Evolutionary conservation across 108 stramenopile species (phyloP), one percentile per base, ranked within the genome.

Genomic region (Cyclostephanos invisitatus): DNA sequence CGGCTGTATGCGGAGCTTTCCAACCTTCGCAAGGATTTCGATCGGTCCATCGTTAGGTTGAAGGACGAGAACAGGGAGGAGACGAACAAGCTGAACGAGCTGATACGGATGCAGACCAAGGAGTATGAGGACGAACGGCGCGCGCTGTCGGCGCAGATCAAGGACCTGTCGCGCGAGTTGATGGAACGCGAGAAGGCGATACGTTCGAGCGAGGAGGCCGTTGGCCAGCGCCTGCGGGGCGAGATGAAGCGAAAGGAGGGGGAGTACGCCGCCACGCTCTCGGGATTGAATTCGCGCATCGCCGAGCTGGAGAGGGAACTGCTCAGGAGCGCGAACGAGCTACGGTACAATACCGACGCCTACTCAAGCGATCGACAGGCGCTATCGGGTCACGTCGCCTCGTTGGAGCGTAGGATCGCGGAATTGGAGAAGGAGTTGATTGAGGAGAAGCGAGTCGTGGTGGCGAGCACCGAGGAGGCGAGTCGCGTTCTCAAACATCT

Each of bases 361-460:
- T 46, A 67, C 0, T 32, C 56, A 5, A 48, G 48, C 3, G 78
- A 80, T 21, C 67, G 59, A 46, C 46, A 64, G 53, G 64, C 59
- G 29, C 12, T 80, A 27, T 12, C 24, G 21, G 67, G 50, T n/a
- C 71, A 60, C 20, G 73, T 80, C 48, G 67, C 72, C 28, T 5
- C 28, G n/a, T 27, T 80, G 58, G 78, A 80, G 57, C 72, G 64
- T 17, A 71, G 72, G 37, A 72, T 72, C 36, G 20, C 22, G 3
- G 72, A 80, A 32, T 69, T 80, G 72, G 78, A 80, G 50, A 67
- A 61, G 54, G 78, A 80, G 28, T 32, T 80, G 21, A 62, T 73
- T 24, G 64, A 80, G 50, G 72, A 80, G 50, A 80, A 73, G 47
- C 58, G 66, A 15, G 18, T 64, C 11, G 67, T 80, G 5, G 71